Percentiles rank a stretch among this genome's conserved stretches.
Conservation (phyloP, 2,329 filamentous ascomycete genomes). For the Diaporthe sp. region DNA sequence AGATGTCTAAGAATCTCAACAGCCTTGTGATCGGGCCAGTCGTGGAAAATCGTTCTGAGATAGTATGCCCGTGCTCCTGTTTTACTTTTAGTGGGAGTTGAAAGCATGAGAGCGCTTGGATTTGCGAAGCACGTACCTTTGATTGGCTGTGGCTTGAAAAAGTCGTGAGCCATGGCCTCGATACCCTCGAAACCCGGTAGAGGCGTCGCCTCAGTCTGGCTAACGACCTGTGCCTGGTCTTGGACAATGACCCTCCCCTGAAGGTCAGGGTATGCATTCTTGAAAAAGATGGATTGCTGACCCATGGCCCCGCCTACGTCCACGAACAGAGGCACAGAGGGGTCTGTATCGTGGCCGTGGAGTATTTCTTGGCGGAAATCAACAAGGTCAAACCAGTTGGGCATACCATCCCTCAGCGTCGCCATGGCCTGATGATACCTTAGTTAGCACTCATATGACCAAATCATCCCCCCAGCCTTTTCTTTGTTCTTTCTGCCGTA, state of each 20-base stretch:
- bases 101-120: too few species aligned
- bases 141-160: slow-evolving; percentile 9
- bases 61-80: slow-evolving; percentile 7
- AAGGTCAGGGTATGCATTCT: neutral
- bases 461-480: neutral
- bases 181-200: neutral
- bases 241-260: slow-evolving; percentile 14
- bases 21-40: slow-evolving; percentile 12
- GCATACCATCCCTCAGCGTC: slow-evolving; percentile 17
- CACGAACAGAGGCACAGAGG: neutral
- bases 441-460: neutral
- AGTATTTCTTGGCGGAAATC: slow-evolving; percentile 10
- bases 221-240: slow-evolving; percentile 3
- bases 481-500: neutral
- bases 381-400: slow-evolving; percentile 14
- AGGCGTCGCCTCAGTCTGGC: slow-evolving; percentile 4
- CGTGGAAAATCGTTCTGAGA: neutral
- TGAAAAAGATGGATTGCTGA: slow-evolving; percentile 4
- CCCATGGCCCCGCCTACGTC: slow-evolving; percentile 8
- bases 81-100: neutral
- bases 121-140: neutral
- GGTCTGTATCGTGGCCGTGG: neutral
- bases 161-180: slow-evolving; percentile 13
- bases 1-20: slow-evolving; percentile 2
- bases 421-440: slow-evolving; percentile 6